Conservation (phyloP, 2,329 filamentous ascomycete species). For the Neurospora sp. region DNA sequence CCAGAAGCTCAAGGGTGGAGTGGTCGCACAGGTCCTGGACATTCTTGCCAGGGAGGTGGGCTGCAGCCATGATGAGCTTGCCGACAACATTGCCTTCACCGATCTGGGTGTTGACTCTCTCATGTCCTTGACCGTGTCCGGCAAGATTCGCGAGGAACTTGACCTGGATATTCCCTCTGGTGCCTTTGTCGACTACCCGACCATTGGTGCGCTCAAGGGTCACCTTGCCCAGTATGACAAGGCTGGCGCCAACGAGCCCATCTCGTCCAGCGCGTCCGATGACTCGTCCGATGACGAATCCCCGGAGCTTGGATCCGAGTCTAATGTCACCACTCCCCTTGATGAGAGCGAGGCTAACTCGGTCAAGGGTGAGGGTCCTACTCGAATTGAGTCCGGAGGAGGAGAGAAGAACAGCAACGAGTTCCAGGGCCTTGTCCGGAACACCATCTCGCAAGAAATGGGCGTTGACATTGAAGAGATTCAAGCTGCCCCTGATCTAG, state of each 20-base stretch:
- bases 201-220: constrained; percentile 42
- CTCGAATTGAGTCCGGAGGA: constrained; percentile 7
- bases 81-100: constrained; percentile 44
- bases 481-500: constrained; percentile 41
- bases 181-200: constrained; percentile 43
- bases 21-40: constrained; percentile 36
- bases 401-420: constrained; percentile 24
- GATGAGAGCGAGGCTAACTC: constrained; percentile 42
- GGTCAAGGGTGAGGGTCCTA: constrained; percentile 29
- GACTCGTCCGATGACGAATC: constrained; percentile 32
- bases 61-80: constrained; percentile 42
- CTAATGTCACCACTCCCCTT: constrained; percentile 41
- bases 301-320: constrained; percentile 36
- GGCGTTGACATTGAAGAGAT: constrained; percentile 58
- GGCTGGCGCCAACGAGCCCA: constrained; percentile 17
- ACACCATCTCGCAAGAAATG: constrained; percentile 62
- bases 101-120: constrained; percentile 53
- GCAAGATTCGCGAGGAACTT: constrained; percentile 46
- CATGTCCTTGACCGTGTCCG: constrained; percentile 48
- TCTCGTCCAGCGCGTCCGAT: constrained; percentile 25
- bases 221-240: constrained; percentile 31
- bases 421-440: constrained; percentile 45
- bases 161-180: constrained; percentile 43
- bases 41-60: constrained; percentile 49
- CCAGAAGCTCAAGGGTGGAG: constrained; percentile 35